phyloP scores from a whole-genome alignment of 805 yeast species.

The Cyberlindnera amylophila region DNA sequence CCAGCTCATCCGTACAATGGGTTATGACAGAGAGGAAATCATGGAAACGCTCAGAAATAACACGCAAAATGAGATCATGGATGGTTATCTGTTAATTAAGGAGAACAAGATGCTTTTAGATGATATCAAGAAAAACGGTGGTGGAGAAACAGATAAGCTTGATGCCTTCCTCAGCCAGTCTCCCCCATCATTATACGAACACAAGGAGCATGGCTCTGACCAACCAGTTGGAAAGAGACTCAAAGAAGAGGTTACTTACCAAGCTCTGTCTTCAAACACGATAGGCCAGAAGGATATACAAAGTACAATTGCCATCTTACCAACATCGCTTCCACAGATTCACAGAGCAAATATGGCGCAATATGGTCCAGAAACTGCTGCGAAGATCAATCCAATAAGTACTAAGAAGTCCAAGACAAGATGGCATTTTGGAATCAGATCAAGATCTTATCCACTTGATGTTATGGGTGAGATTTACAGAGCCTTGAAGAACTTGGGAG shows the following conservation, averaged over 20 bases:
- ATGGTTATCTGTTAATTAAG: conserved; percentile 78
- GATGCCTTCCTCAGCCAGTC: conserved; percentile 58
- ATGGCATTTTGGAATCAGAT: conserved; percentile 98
- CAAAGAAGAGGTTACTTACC: conserved; percentile 33
- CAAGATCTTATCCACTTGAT: conserved; percentile 92
- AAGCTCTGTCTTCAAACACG: conserved; percentile 28
- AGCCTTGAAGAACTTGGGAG: conserved; percentile 88
- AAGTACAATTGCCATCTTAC: conserved; percentile 87
- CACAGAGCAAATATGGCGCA: conserved; percentile 91
- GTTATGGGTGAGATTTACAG: conserved; percentile 98
- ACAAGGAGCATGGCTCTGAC: conserved; percentile 13
- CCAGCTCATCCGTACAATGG: conserved; percentile 79
- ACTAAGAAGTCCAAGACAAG: conserved; percentile 87
- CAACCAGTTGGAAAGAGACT: conserved; percentile 13
- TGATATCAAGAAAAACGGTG: conserved; percentile 34
- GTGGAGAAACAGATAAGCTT: conserved; percentile 38
- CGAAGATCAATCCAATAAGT: conserved; percentile 50
- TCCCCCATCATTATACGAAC: conserved; percentile 39
- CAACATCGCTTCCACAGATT: conserved; percentile 90
- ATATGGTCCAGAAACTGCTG: conserved; percentile 43
- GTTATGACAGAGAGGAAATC: conserved; percentile 82
- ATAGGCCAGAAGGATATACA: conserved; percentile 32
- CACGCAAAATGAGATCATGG: conserved; percentile 69
- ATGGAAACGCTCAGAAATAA: conserved; percentile 63
- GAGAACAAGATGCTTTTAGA: conserved; percentile 71